Base-by-base conservation (phyloP, 345 rosid species). In the Lepidium aucheri region DNA sequence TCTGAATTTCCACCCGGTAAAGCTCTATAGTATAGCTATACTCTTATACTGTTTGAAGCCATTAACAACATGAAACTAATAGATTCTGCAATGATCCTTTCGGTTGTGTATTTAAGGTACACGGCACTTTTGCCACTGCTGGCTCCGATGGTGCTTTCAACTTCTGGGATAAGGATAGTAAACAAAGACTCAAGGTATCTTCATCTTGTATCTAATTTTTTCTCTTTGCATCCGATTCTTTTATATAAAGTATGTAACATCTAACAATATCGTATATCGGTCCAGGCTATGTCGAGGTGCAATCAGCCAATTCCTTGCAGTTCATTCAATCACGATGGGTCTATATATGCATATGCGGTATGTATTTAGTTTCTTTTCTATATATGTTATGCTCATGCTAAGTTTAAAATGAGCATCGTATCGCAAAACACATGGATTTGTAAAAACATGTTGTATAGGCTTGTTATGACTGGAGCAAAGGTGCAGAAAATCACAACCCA, bases 151-250 rank as follows among this genome's bases (percentile, higher is more conserved):
- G 97, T 35, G 88, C 96, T 52, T 91, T 95, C 77, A 88, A 88
- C 67, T 95, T 95, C 73, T 95, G 99, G 99, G 99, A 95, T 81
- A 95, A 95, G 83, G 99, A 95, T 70, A 95, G 97, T 65, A 95
- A 95, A 74, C 99, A 95, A 72, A 82, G 97, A 63, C 88, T 95
- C 16, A 95, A 95, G 99, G 99, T 90, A 67, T 38, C n/a, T 57
- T 44, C 52, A 12, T 16, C 46, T 53, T 60, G 12, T 39, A 12
- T 53, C 50, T 24, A 24, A 24, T 24, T 24, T 24, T 24, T 1
- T 16, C 4, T 0, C 0, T 9, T 6, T 5, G 6, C 30, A 26
- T 26, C 6, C 8, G 5, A 18, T 38, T 44, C 5, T 60, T 9
- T 7, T 24, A 24, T 24, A 24, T 54, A 5, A 10, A 12, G 4